These are phyloP conservation scores for Cladophialophora yegresii DNA, from an alignment of 2,329 filamentous ascomycete genomes.

Conservation along the genomic window DNA sequence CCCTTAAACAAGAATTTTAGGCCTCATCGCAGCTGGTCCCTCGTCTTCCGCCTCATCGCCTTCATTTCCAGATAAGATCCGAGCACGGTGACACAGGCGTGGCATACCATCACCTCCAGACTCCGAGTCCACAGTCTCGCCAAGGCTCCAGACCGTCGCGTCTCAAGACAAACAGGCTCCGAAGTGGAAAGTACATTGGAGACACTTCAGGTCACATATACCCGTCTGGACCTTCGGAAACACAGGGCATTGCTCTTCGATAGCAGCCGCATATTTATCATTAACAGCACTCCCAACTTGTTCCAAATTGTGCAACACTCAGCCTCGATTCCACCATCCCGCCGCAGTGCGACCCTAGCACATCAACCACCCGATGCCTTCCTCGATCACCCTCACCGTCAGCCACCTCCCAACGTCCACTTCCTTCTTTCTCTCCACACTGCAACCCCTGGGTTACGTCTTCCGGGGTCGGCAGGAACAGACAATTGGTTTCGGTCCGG, in stretches of 20 bases:
- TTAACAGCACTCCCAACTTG: neutral
- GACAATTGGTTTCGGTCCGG: slow-evolving; percentile 60
- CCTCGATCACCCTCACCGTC: slow-evolving; percentile 67
- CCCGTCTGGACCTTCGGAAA: neutral
- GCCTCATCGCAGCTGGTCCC: neutral
- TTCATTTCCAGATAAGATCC: neutral
- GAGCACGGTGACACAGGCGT: slow-evolving; percentile 19
- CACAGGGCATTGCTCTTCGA: neutral
- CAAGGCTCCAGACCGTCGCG: slow-evolving; percentile 9
- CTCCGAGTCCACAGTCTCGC: slow-evolving; percentile 22
- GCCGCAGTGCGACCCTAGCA: slow-evolving; percentile 12
- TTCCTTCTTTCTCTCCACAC: slow-evolving; percentile 78
- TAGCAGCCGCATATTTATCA: slow-evolving; percentile 20
- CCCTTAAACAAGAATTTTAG: neutral
- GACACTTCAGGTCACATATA: neutral
- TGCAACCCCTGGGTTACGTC: slow-evolving; percentile 74
- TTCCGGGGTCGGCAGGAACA: slow-evolving; percentile 66
- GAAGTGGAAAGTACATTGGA: neutral
- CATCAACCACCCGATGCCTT: slow-evolving; percentile 54
- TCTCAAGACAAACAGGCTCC: slow-evolving; percentile 3
- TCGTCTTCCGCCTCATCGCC: neutral
- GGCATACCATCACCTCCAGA: slow-evolving; percentile 11
- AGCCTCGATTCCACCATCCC: slow-evolving; percentile 23
- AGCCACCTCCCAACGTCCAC: slow-evolving; percentile 75
- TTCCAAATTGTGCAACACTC: neutral